Base-by-base conservation (phyloP, 2,329 filamentous ascomycete genomes). In the Beauveria brongniartii region DNA sequence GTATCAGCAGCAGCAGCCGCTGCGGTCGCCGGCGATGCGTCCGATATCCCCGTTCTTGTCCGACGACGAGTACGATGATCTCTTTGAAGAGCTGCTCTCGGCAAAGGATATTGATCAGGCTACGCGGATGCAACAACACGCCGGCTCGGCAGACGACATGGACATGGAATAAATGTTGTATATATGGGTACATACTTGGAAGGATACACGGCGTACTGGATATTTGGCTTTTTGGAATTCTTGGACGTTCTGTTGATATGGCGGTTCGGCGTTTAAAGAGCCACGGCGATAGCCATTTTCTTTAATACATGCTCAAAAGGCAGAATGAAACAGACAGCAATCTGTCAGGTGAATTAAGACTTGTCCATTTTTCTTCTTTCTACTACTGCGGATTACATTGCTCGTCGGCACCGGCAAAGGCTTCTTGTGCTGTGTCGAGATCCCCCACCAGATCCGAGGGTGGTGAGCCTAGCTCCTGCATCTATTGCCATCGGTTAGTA, bases 381-480 rank as follows among this genome's bases (percentile, higher is more conserved):
- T 40, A 72, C 76, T 76, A 88, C 75, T 87, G 85, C 61, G 80
- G 81, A 63, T 83, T 82, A 67, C 85, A 88, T 28, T 82, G 78
- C 67, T 87, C 85, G 65, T 87, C 85, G 28, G 82, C 78, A 40
- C 76, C 79, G 47, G 79, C 82, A 62, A 88, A 78, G 7, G 82
- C 83, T 65, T 93, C 90, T 70, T 93, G 90, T 20, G 90, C 89
- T 55, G 89, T 89, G 60, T 87, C 86, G 84, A 96, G 89, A 71
- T 96, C 91, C 61, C 92, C 93, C 18, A 99, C 89, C 20, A 99
- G 78, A 73, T 97, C 94, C 43, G 90, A 82, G 0, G 94, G 94
- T 50, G 94, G 94, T 22, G 90, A 92, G 10, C 94, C 94, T 63
- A 89, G 89, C 56, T 88, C 88, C 92, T 99, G 94, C 94, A 99